phyloP scores from a whole-genome alignment of 768 basidiomycete species.

The Phaffia australis region DNA sequence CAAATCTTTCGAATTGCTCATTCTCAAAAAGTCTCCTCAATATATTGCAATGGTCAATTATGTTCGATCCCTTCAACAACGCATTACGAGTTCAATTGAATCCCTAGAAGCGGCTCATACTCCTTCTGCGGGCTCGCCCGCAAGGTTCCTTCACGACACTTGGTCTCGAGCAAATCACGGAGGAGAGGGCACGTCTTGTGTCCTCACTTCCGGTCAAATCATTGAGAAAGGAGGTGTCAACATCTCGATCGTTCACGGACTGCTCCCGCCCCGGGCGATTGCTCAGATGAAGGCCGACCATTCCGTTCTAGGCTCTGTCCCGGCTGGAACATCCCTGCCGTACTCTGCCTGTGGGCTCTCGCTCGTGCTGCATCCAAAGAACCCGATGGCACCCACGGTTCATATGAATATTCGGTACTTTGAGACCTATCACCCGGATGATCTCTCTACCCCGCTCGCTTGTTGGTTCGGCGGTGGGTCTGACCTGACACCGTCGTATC shows the following conservation, averaged over 20 bases:
- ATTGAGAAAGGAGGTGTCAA: slow-evolving; percentile 97
- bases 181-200: slow-evolving; percentile 69
- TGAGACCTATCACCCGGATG: slow-evolving; percentile 43
- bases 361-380: slow-evolving; percentile 85
- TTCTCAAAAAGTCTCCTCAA: slow-evolving; percentile 7
- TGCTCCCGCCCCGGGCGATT: slow-evolving; percentile 76
- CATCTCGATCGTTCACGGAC: slow-evolving; percentile 80
- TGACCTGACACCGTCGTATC: slow-evolving; percentile 87
- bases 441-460: slow-evolving; percentile 43
- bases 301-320: slow-evolving; percentile 39
- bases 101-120: slow-evolving; percentile 11
- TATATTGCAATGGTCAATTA: slow-evolving; percentile 20
- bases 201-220: slow-evolving; percentile 51
- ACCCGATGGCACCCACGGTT: slow-evolving; percentile 84
- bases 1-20: not conserved
- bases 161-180: slow-evolving; percentile 39
- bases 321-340: slow-evolving; percentile 49
- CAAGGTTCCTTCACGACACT: slow-evolving; percentile 23
- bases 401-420: slow-evolving; percentile 98
- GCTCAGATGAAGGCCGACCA: slow-evolving; percentile 94
- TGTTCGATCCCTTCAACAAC: slow-evolving; percentile 17
- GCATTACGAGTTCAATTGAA: slow-evolving; percentile 20
- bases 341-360: slow-evolving; percentile 90
- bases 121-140: not conserved
- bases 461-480: slow-evolving; percentile 99